Conservation (phyloP, 169 alveolate species). For the Nephromyces sp. region DNA sequence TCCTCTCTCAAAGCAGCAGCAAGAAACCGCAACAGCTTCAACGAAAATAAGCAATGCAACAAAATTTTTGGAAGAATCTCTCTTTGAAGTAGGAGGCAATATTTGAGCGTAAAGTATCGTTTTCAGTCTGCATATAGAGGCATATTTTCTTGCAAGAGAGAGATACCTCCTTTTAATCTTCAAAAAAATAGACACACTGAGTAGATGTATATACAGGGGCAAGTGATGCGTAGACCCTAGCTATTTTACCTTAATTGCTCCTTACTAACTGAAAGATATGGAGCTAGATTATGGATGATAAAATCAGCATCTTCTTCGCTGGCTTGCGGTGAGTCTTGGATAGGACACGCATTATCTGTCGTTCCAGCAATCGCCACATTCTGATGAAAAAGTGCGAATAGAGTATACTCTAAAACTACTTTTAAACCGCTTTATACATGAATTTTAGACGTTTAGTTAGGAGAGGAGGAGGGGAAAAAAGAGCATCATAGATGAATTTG, state of each 20-base stretch:
- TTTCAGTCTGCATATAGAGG: not conserved
- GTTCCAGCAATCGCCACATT: conserved; percentile 81
- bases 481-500: too few species aligned
- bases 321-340: conserved; percentile 51
- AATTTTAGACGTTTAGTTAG: too few species aligned
- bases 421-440: too few species aligned
- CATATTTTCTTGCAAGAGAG: not conserved
- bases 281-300: conserved; percentile 56
- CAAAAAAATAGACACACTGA: not conserved
- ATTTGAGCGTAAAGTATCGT: not conserved
- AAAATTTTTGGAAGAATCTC: too few species aligned
- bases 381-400: too few species aligned
- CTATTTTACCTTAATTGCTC: conserved; percentile 32
- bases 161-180: not conserved
- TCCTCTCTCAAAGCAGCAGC: too few species aligned
- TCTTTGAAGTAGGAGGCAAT: too few species aligned
- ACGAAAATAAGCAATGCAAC: too few species aligned
- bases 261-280: conserved; percentile 42
- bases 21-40: too few species aligned
- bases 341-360: conserved; percentile 68
- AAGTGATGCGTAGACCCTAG: too few species aligned
- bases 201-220: not conserved
- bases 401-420: too few species aligned
- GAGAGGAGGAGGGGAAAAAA: too few species aligned
- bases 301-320: conserved; percentile 62